Evolutionary conservation across 768 basidiomycete species (phyloP), one percentile per base, ranked within the genome.

Genomic region (Calocybe gangraenosa): DNA sequence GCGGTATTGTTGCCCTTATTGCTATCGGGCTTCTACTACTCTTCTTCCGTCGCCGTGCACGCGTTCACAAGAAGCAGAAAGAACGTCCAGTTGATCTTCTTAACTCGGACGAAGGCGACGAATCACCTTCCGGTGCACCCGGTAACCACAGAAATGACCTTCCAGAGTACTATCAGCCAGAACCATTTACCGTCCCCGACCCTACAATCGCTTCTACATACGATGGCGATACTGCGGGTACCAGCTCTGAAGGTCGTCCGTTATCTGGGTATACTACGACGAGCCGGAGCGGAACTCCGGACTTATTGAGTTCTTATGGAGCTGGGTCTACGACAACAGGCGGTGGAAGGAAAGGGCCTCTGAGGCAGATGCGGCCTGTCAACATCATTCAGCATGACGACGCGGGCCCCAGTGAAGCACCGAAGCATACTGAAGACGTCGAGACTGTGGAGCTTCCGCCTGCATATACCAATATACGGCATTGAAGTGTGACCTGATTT

Each of bases 361-460:
- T 73, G 42, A 69, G 81, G 31, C 68, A 64, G 50, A 66, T 88
- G 66, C 69, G 87, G 37, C 74, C 86, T 0, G 79, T 92, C 25
- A 90, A 91, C 57, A 78, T 89, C 55, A 75, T 91, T 36, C 89
- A 91, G 63, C 89, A 92, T 54, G 87, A 90, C 51, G 89, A 92
- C 58, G 89, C 85, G 0, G 88, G 89, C 1, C 75, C 80, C 4
- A 74, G 73, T 46, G 63, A 60, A 28, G 48, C 58, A 3, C 33
- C 46, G 48, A 51, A 43, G 33, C 60, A 59, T 35, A 63, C 58
- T 13, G 65, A 62, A 14, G 76, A 79, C 51, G 59, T 76, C 13
- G 88, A 87, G 62, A 89, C 87, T 34, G 78, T 92, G 37, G 89
- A 92, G 62, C 71, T 92, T 39, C 88, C 88, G 11, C 88, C 88